Conservation (phyloP, 768 basidiomycete genomes). For the Leucocoprinus sp. region DNA sequence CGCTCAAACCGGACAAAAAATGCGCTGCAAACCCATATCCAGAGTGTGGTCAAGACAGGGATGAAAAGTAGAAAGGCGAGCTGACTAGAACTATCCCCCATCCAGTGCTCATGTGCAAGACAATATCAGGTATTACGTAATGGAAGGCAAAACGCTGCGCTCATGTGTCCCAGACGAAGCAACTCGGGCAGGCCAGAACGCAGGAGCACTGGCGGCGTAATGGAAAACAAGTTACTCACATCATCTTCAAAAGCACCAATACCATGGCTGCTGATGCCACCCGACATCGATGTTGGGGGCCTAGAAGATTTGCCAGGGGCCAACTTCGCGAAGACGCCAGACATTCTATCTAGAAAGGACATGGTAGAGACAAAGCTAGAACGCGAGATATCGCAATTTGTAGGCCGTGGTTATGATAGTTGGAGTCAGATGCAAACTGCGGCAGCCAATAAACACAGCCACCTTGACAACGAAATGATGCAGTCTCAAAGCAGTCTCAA, state of each 20-base stretch:
- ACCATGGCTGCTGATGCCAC: conserved; percentile 54
- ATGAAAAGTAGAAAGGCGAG: conserved; percentile 59
- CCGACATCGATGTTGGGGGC: conserved; percentile 32
- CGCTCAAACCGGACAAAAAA: conserved; percentile 10
- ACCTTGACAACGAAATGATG: too few species aligned
- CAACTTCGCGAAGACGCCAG: conserved; percentile 39
- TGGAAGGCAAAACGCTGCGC: background rate
- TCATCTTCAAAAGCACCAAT: conserved; percentile 63
- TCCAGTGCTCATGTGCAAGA: conserved; percentile 30
- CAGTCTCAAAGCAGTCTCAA: too few species aligned
- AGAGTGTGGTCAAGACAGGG: conserved; percentile 55
- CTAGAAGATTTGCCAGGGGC: conserved; percentile 35
- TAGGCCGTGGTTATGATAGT: background rate
- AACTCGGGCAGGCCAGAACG: background rate
- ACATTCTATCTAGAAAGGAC: conserved; percentile 51
- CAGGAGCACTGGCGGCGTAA: conserved; percentile 1
- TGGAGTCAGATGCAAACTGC: background rate
- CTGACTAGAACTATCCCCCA: conserved; percentile 24
- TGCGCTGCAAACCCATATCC: conserved; percentile 60
- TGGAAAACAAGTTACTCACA: conserved; percentile 36
- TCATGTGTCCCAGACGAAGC: background rate
- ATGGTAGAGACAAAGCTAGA: conserved; percentile 23
- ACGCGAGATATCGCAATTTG: background rate
- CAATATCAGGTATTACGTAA: conserved; percentile 19
- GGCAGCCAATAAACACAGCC: too few species aligned